Conservation (phyloP, 345 rosid species). For the Aurinia saxatilis region DNA sequence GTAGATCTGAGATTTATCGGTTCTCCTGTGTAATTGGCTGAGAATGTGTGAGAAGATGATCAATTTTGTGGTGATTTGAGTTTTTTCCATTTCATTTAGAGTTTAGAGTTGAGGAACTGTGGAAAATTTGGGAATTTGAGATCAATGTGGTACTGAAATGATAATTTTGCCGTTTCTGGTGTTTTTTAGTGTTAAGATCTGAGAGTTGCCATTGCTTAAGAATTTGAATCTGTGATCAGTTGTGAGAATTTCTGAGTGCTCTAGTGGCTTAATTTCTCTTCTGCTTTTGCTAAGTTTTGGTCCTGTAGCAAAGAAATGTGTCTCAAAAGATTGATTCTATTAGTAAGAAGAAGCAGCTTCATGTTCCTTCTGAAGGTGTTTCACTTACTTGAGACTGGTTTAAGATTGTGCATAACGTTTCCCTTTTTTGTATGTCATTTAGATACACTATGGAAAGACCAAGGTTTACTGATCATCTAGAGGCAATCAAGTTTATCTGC, state of each 20-base stretch:
- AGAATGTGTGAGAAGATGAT: background rate
- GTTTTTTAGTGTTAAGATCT: background rate
- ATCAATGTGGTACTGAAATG: background rate
- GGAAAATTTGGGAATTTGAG: background rate
- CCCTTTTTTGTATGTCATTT: background rate
- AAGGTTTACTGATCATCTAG: conserved; percentile 80
- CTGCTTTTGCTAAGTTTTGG: background rate
- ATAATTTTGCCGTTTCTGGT: background rate
- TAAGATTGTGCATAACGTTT: background rate
- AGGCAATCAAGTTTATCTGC: conserved; percentile 97
- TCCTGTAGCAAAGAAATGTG: no score
- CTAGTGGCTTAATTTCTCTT: background rate
- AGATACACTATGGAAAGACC: conserved; percentile 97
- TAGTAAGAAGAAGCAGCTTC: no score
- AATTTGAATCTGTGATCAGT: conserved; percentile 1
- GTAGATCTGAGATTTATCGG: conserved; percentile 21
- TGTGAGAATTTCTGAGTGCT: background rate
- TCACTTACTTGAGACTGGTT: no score
- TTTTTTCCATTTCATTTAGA: no score
- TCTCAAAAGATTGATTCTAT: background rate
- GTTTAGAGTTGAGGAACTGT: no score
- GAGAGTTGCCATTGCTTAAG: background rate
- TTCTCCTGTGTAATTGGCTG: background rate
- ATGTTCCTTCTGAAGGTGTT: no score
- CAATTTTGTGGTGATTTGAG: background rate